These are phyloP conservation scores for Cystoderma amianthinum DNA, from an alignment of 768 basidiomycete species.

Conservation along the genomic window DNA sequence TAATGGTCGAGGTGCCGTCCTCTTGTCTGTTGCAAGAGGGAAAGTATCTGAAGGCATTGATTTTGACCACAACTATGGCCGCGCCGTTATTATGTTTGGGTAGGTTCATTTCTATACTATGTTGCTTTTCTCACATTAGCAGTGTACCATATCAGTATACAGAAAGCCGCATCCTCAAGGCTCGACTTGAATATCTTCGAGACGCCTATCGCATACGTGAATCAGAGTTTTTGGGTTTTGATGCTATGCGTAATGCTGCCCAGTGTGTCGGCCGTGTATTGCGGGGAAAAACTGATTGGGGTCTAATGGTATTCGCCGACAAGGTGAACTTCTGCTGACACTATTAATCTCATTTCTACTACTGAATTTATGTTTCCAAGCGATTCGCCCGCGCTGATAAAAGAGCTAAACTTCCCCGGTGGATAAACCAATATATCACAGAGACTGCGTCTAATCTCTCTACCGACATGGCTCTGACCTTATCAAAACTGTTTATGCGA, in stretches of 20 bases:
- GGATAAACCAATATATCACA: constrained; percentile 99
- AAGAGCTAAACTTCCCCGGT: constrained; percentile 91
- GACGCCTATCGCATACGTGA: constrained; percentile 98
- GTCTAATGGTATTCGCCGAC: constrained; percentile 98
- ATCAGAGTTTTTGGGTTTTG: constrained; percentile 97
- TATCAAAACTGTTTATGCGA: constrained; percentile 95
- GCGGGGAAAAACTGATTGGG: constrained; percentile 99
- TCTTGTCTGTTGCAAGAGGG: constrained; percentile 95
- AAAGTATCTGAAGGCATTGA: constrained; percentile 99
- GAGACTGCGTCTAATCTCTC: constrained; percentile 96
- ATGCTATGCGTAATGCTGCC: constrained; percentile 98
- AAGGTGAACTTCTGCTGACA: constrained; percentile 50
- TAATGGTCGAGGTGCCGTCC: constrained; percentile 94
- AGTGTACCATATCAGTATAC: constrained; percentile 98
- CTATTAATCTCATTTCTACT: background rate
- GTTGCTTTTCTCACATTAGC: constrained; percentile 8
- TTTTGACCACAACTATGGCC: constrained; percentile 99
- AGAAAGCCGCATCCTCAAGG: constrained; percentile 94
- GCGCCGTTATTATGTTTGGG: constrained; percentile 99
- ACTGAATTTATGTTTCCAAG: constrained; percentile 28
- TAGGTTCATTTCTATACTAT: constrained; percentile 20
- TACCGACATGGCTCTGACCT: constrained; percentile 93
- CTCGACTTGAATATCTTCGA: constrained; percentile 94
- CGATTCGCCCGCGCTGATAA: constrained; percentile 91
- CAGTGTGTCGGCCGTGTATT: constrained; percentile 98